Conservation (phyloP, 129 eudicot species). For the Kitagawia praeruptora region DNA sequence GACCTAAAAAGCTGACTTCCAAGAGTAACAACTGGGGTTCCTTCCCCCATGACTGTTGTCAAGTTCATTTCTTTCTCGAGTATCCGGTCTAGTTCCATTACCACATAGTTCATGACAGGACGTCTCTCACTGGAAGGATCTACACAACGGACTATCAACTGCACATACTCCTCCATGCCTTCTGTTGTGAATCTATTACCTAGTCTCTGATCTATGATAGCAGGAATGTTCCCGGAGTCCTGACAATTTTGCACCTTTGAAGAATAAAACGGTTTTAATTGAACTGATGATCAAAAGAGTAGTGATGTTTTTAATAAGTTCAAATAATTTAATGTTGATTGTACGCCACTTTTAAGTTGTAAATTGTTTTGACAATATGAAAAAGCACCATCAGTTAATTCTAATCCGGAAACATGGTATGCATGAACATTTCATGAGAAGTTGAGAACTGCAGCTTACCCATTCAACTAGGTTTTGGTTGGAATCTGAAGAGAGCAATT, state of each 20-base stretch:
- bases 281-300: background rate
- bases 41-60: conserved; percentile 98
- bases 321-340: too few relatives aligned
- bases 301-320: background rate
- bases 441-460: conserved; percentile 30
- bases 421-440: conserved; percentile 1
- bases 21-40: conserved; percentile 84
- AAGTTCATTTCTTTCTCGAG: conserved; percentile 93
- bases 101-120: conserved; percentile 56
- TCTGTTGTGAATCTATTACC: conserved; percentile 76
- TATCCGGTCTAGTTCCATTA: conserved; percentile 63
- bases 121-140: conserved; percentile 78
- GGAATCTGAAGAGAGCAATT: conserved; percentile 46
- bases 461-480: conserved; percentile 61
- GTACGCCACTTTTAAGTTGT: background rate
- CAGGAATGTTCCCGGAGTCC: conserved; percentile 46
- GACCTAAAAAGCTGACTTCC: conserved; percentile 92
- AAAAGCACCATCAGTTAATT: background rate
- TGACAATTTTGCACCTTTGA: conserved; percentile 60
- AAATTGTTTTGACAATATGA: background rate
- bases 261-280: conserved; percentile 2
- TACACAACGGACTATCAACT: conserved; percentile 53
- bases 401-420: background rate
- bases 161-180: conserved; percentile 82
- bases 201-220: conserved; percentile 52